Evolutionary conservation across 1,284 basidiomycete species (phyloP), one percentile per base, ranked within the genome.

Genomic region (Phellopilus nigrolimitatus): DNA sequence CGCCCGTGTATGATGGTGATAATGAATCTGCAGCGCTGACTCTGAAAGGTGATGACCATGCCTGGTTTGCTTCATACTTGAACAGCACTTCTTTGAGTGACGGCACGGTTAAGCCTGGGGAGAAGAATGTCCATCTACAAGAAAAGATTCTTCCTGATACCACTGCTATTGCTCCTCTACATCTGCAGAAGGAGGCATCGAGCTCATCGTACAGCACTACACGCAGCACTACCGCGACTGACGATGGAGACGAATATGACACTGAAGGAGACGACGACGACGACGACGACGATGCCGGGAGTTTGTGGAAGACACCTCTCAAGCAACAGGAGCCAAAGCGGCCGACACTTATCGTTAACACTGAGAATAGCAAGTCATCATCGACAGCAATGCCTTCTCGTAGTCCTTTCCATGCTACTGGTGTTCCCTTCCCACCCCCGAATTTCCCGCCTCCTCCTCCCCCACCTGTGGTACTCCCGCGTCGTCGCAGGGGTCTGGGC

Each of bases 221-320:
- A 17, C 39, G 30, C 6, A 49, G 39, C 31, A 42, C 49, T 4
- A 40, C 31, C 7, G 49, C 54, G 34, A 57, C 59, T 8, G 60
- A 62, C 37, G 51, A 52, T n/a, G 51, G 42, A 21, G 51, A 55
- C 42, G 56, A 62, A n/a, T 68, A 73, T 40, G 77, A 78, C 25
- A 75, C 72, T 8, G 78, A 79, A 47, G 71, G 71, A 12, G 38
- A 49, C 55, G 73, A 71, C 19, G 66, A 66, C 25, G 73, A 72
- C 27, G 69, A 61, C 42, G 59, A 62, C n/a, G n/a, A n/a, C n/a
- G n/a, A n/a, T n/a, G n/a, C n/a, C n/a, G n/a, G n/a, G 47, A 66
- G 61, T 43, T 62, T 60, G 53, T 68, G 68, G 57, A 71, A 70
- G 60, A 64, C 45, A 51, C 61, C 30, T 51, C 56, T 31, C 34